These are phyloP conservation scores for Chlamydomonas sphaeroides DNA, from an alignment of 139 green algal genomes.

Conservation along the genomic window DNA sequence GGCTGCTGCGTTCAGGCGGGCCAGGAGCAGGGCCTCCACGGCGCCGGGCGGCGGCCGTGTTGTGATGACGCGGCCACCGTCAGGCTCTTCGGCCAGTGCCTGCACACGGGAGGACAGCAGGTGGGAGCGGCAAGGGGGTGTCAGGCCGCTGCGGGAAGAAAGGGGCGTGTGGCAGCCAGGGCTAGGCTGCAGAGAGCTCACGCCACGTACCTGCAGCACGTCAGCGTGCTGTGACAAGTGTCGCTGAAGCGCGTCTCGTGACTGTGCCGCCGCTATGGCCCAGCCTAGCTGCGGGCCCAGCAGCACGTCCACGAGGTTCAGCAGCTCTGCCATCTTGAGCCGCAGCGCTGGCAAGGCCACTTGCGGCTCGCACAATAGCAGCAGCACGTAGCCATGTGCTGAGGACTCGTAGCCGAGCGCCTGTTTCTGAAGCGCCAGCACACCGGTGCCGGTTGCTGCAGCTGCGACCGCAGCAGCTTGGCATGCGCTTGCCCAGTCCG, in stretches of 20 bases:
- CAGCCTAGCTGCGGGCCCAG: neutral
- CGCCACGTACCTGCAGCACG: neutral
- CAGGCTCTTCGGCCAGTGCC: too few relatives aligned
- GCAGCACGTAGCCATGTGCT: neutral
- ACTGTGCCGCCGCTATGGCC: neutral
- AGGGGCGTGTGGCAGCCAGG: too few relatives aligned
- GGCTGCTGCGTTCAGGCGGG: neutral
- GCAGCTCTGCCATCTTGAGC: constrained; percentile 1
- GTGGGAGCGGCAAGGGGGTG: too few relatives aligned
- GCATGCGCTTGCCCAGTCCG: neutral
- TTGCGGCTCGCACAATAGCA: neutral
- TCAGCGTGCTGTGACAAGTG: neutral
- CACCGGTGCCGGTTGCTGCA: neutral
- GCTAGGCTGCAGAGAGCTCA: too few relatives aligned
- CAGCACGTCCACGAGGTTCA: constrained; percentile 8
- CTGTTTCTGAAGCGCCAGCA: neutral
- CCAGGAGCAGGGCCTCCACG: neutral
- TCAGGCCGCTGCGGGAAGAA: too few relatives aligned
- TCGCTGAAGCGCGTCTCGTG: neutral
- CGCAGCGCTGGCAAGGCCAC: neutral
- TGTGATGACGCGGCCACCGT: too few relatives aligned
- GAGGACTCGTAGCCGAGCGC: constrained; percentile 1
- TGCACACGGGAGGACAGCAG: too few relatives aligned
- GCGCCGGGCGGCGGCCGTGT: neutral
- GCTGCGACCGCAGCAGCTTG: neutral